A percentile compares a stretch with the other conserved stretches of the same genome.
These are phyloP conservation scores for Coniochaeta sp. DNA, from an alignment of 2,329 filamentous ascomycete species.

Conservation along the genomic window DNA sequence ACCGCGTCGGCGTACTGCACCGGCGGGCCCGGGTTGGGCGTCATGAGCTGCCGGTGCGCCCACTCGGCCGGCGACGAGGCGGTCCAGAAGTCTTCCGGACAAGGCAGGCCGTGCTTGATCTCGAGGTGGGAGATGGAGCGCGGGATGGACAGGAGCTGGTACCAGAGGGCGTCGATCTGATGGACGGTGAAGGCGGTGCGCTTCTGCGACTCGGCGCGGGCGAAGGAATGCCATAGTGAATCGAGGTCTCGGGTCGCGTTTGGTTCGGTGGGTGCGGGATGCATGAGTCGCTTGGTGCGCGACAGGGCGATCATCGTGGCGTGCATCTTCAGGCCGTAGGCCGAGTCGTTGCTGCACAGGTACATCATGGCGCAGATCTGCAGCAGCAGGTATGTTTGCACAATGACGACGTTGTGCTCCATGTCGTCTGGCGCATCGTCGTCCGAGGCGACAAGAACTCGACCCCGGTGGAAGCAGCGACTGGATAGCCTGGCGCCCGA, in stretches of 20 bases:
- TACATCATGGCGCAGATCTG: constrained; percentile 36
- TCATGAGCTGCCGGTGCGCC: constrained; percentile 22
- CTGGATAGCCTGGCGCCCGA: constrained; percentile 21
- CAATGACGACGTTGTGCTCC: constrained; percentile 16
- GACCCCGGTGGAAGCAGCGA: constrained; percentile 24
- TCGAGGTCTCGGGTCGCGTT: constrained; percentile 23
- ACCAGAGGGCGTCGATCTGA: constrained; percentile 34
- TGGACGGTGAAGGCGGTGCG: constrained; percentile 33
- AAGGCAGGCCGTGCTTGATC: constrained; percentile 35
- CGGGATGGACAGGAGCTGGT: constrained; percentile 31
- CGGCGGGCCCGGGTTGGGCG: constrained; percentile 7
- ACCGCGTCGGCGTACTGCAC: constrained; percentile 28
- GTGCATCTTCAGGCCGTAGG: constrained; percentile 29
- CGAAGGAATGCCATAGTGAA: constrained; percentile 29
- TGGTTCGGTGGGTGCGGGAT: constrained; percentile 17
- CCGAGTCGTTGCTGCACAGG: constrained; percentile 26
- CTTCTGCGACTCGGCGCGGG: constrained; percentile 29
- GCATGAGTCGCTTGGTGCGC: constrained; percentile 25
- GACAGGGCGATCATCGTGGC: constrained; percentile 30
- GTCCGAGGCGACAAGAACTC: constrained; percentile 14
- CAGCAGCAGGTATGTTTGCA: constrained; percentile 30
- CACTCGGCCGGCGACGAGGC: constrained; percentile 27
- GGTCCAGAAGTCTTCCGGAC: constrained; percentile 27
- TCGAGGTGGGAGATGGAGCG: constrained; percentile 30
- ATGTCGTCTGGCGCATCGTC: constrained; percentile 15